Percentiles rank a stretch among this genome's conserved stretches.
These are phyloP conservation scores for Extremus antarcticus DNA, from an alignment of 495 filamentous ascomycete species.

Conservation along the genomic window DNA sequence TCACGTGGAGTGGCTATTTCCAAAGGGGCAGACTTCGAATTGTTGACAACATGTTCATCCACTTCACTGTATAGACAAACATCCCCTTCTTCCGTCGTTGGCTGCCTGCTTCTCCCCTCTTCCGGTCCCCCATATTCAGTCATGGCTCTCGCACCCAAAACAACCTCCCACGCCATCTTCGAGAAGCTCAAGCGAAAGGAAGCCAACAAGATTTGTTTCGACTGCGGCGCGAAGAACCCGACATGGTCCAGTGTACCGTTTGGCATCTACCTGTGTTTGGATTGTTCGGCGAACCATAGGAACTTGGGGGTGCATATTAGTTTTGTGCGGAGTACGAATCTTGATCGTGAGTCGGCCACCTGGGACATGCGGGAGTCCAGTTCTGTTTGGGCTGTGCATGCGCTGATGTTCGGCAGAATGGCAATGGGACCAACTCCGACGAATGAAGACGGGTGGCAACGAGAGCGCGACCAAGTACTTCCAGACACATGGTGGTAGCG, in stretches of 20 bases:
- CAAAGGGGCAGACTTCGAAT: no score
- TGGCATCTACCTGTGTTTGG: constrained; percentile 94
- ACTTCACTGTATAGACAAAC: not conserved
- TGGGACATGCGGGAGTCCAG: no score
- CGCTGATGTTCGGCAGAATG: constrained; percentile 53
- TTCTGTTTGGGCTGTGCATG: not conserved
- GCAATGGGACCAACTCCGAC: constrained; percentile 96
- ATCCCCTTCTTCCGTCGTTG: not conserved
- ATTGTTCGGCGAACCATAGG: constrained; percentile 58
- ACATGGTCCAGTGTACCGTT: constrained; percentile 97
- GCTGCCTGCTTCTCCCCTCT: constrained; percentile 8
- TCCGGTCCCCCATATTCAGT: constrained; percentile 28
- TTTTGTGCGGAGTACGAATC: constrained; percentile 94
- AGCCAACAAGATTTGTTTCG: constrained; percentile 97
- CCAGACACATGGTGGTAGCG: constrained; percentile 86
- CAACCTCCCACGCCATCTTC: constrained; percentile 92
- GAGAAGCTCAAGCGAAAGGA: constrained; percentile 90
- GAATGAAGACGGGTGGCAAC: constrained; percentile 99
- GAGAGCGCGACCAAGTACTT: constrained; percentile 98
- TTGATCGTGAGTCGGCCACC: constrained; percentile 69
- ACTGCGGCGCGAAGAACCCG: constrained; percentile 91
- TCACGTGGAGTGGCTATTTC: no score
- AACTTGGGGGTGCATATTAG: constrained; percentile 57
- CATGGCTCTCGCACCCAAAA: constrained; percentile 84
- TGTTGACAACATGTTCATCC: not conserved